Percentiles rank a stretch among this genome's conserved stretches.
phyloP scores from a whole-genome alignment of 23 red algal genomes.

The Gracilaria vermiculophylla region DNA sequence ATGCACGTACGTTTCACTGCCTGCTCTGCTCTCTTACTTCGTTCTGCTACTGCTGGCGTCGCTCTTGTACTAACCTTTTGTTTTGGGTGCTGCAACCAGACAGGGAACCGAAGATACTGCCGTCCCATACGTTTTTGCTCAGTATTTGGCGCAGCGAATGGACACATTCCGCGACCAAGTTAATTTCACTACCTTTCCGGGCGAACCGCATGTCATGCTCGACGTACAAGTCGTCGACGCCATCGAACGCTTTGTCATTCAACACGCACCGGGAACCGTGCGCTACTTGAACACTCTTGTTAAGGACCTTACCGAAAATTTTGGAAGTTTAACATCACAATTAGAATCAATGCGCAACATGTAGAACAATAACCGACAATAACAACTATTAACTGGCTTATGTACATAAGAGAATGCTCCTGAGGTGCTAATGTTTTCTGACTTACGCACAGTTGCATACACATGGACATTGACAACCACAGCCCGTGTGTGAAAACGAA shows the following conservation, averaged over 20 bases:
- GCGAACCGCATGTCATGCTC: constrained; percentile 34
- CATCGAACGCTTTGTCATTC: constrained; percentile 35
- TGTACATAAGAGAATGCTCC: neutral
- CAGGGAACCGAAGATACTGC: constrained; percentile 49
- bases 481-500: constrained; percentile 29
- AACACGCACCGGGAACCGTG: constrained; percentile 39
- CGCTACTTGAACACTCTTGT: constrained; percentile 28
- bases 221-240: constrained; percentile 3
- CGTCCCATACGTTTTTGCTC: neutral
- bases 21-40: neutral
- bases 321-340: constrained; percentile 23
- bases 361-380: neutral
- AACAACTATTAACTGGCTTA: constrained; percentile 7
- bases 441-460: constrained; percentile 25
- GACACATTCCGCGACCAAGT: neutral
- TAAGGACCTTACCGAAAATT: constrained; percentile 40
- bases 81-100: neutral
- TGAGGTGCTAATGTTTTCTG: neutral
- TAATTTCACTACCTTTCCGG: constrained; percentile 37
- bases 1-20: constrained; percentile 42
- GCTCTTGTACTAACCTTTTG: neutral
- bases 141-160: constrained; percentile 3
- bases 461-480: constrained; percentile 49
- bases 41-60: neutral
- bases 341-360: constrained; percentile 5